Conservation (phyloP, 2,329 filamentous ascomycete species). For the Zymoseptoria crescenta region DNA sequence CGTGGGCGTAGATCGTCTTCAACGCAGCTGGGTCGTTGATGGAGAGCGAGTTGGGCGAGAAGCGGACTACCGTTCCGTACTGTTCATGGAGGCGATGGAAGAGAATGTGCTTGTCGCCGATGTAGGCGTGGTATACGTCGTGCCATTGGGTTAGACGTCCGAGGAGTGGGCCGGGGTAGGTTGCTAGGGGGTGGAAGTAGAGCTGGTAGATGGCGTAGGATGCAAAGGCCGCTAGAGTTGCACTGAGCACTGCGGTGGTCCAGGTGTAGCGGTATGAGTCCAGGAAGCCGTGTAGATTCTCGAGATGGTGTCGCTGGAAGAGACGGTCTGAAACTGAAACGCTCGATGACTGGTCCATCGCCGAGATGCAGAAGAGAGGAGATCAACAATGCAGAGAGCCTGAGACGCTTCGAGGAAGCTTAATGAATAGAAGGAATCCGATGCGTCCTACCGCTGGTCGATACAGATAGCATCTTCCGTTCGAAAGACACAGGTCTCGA, state of each 20-base stretch:
- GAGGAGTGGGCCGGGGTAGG: constrained; percentile 21
- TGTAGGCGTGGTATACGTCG: constrained; percentile 23
- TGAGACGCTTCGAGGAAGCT: neutral
- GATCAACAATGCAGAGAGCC: neutral
- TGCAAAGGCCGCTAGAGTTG: constrained; percentile 5
- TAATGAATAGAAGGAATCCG: neutral
- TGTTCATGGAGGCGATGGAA: constrained; percentile 19
- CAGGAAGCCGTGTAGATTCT: constrained; percentile 2
- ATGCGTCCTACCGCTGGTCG: neutral
- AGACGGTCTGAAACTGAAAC: neutral
- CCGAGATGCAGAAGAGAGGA: neutral
- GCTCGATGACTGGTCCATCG: neutral
- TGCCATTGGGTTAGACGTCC: constrained; percentile 17
- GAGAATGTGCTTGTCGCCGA: constrained; percentile 22
- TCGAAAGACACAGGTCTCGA: neutral
- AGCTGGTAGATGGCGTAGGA: constrained; percentile 19
- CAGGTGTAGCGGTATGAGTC: constrained; percentile 9
- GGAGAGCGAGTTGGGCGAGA: constrained; percentile 20
- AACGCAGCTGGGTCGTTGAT: constrained; percentile 29
- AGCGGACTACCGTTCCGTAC: constrained; percentile 21
- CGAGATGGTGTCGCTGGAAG: neutral
- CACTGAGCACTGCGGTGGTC: constrained; percentile 1
- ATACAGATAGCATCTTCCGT: neutral
- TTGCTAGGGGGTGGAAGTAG: constrained; percentile 20
- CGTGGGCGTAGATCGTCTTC: constrained; percentile 43